A percentile compares a stretch with the other conserved stretches of the same genome.
These are phyloP conservation scores for Williopsis jadinii DNA, from an alignment of 1,139 yeast genomes.

Conservation along the genomic window DNA sequence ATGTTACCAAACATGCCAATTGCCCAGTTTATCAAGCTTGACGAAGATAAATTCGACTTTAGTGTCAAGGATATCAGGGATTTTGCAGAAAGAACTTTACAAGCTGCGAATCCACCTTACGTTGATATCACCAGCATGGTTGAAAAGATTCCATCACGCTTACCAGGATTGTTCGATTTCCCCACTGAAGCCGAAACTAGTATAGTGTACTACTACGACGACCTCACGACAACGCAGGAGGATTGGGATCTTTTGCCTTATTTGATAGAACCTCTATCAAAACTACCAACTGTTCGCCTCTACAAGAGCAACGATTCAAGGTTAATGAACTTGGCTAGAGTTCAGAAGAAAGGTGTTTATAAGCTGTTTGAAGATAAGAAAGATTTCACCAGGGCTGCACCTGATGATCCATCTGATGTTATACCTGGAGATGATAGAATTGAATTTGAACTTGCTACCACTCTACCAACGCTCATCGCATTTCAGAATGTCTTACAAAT, in stretches of 20 bases:
- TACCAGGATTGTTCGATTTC: slow-evolving; percentile 22
- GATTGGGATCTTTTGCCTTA: slow-evolving; percentile 56
- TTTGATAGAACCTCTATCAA: slow-evolving; percentile 49
- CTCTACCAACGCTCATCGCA: slow-evolving; percentile 53
- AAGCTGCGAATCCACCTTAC: slow-evolving; percentile 29
- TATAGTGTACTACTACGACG: slow-evolving; percentile 50
- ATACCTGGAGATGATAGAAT: background rate
- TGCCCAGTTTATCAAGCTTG: slow-evolving; percentile 28
- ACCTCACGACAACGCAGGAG: slow-evolving; percentile 43
- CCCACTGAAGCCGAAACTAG: slow-evolving; percentile 26
- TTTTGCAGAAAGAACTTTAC: slow-evolving; percentile 32
- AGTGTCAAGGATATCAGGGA: slow-evolving; percentile 24
- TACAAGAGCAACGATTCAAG: slow-evolving; percentile 42
- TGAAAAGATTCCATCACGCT: slow-evolving; percentile 1
- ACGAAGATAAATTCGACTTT: slow-evolving; percentile 14
- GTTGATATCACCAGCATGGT: slow-evolving; percentile 25
- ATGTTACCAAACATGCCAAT: slow-evolving; percentile 30
- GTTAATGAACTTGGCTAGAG: slow-evolving; percentile 33
- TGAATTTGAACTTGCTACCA: slow-evolving; percentile 42
- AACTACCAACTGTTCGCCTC: slow-evolving; percentile 48
- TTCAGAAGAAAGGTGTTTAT: slow-evolving; percentile 38
- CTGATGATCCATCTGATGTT: too few species aligned
- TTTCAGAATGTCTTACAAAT: slow-evolving; percentile 50
- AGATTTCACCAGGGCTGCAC: background rate
- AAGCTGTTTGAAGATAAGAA: slow-evolving; percentile 25